phyloP scores from a whole-genome alignment of 192 early-diverging fungal genomes.

The Linnemannia exigua region DNA sequence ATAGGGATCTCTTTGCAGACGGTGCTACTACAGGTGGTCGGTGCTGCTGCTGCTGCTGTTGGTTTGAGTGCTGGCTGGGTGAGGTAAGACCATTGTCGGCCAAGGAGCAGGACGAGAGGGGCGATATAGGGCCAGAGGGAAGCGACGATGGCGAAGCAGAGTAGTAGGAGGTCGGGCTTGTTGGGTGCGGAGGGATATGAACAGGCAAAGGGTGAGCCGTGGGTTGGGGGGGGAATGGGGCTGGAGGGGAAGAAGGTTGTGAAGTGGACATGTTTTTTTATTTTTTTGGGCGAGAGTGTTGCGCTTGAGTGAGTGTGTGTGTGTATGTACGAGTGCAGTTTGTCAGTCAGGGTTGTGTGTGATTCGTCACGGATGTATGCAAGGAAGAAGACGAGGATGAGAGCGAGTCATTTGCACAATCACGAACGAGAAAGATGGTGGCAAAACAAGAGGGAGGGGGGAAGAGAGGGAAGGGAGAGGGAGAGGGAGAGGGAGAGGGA shows the following conservation, averaged over 20 bases:
- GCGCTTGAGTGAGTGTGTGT: not conserved
- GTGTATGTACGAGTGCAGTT: not conserved
- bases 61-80: not conserved
- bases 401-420: not conserved
- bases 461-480: not conserved
- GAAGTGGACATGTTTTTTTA: not conserved
- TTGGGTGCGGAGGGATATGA: slow-evolving; percentile 12
- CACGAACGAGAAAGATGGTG: too few relatives aligned
- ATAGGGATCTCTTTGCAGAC: not conserved
- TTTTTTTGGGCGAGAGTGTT: not conserved
- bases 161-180: slow-evolving; percentile 15
- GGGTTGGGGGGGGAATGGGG: not conserved
- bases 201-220: slow-evolving; percentile 5
- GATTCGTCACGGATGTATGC: not conserved
- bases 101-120: slow-evolving; percentile 10
- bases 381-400: not conserved
- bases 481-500: not conserved
- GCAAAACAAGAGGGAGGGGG: not conserved
- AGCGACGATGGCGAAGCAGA: slow-evolving; percentile 27
- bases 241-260: slow-evolving; percentile 12
- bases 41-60: not conserved
- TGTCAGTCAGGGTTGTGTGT: not conserved
- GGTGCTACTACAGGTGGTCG: not conserved
- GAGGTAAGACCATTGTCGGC: not conserved
- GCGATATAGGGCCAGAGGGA: slow-evolving; percentile 15